Percentiles rank a stretch among this genome's conserved stretches.
Conservation (phyloP, 371 early-diverging fungal species). For the Smittium culicis region DNA sequence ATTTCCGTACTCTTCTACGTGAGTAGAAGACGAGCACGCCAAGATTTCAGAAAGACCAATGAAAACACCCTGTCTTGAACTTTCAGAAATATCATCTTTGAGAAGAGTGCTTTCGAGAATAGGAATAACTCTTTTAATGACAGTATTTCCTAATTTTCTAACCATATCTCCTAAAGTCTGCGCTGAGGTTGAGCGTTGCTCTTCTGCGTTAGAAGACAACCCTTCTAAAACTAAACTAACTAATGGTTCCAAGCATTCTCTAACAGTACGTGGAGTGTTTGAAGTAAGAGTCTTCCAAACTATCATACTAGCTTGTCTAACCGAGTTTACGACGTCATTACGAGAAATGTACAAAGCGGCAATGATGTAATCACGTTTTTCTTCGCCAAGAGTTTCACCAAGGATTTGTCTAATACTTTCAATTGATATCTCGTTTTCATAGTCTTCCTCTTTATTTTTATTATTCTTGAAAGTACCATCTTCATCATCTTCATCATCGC, state of each 20-base stretch:
- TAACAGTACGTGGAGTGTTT: conserved; percentile 92
- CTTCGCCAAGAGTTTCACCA: conserved; percentile 67
- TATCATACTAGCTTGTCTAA: conserved; percentile 72
- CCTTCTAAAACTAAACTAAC: conserved; percentile 72
- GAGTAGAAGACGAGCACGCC: conserved; percentile 62
- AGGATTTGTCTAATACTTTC: conserved; percentile 64
- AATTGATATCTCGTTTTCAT: conserved; percentile 41
- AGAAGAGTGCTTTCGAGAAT: conserved; percentile 68
- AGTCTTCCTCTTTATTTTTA: conserved; percentile 29
- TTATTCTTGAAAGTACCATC: conserved; percentile 17
- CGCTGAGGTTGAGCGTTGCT: conserved; percentile 68
- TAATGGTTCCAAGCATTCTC: conserved; percentile 77
- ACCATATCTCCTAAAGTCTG: conserved; percentile 90
- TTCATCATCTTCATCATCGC: conserved; percentile 22
- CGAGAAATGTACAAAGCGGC: conserved; percentile 86
- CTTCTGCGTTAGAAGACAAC: conserved; percentile 55
- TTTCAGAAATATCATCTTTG: conserved; percentile 36
- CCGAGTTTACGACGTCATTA: conserved; percentile 58
- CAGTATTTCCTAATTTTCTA: conserved; percentile 80
- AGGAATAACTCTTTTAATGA: conserved; percentile 75
- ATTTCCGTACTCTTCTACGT: conserved; percentile 68
- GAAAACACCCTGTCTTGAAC: conserved; percentile 72
- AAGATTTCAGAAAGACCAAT: conserved; percentile 86
- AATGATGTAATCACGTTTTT: conserved; percentile 73
- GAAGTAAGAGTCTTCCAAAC: conserved; percentile 92